Conservation (phyloP, 768 basidiomycete genomes). For the Kondoa malvinella region DNA sequence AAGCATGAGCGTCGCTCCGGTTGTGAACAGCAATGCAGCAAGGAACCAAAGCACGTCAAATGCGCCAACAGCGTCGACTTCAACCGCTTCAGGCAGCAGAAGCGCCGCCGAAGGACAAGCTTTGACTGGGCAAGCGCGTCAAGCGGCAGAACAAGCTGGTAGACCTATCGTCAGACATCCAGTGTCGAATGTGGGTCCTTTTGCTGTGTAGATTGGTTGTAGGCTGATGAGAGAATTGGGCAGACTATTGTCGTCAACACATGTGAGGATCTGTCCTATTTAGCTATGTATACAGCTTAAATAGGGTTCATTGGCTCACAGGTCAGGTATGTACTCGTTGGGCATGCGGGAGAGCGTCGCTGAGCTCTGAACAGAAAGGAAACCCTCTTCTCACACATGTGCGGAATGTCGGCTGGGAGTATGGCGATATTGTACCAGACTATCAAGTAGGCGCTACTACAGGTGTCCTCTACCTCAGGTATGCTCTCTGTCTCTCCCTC, state of each 20-base stretch:
- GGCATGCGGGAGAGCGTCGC: not conserved
- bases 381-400: slow-evolving; percentile 80
- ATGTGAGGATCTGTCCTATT: not conserved
- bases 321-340: not conserved
- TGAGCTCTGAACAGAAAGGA: slow-evolving; percentile 31
- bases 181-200: not conserved
- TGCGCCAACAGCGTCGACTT: not conserved
- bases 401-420: slow-evolving; percentile 78
- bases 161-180: not conserved
- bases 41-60: not conserved
- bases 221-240: not conserved
- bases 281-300: not conserved
- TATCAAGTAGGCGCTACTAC: slow-evolving; percentile 92
- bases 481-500: not conserved
- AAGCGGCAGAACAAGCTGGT: not conserved
- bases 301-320: not conserved
- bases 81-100: not conserved
- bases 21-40: not conserved
- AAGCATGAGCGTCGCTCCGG: not conserved
- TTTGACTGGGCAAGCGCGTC: not conserved
- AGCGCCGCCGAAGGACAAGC: not conserved
- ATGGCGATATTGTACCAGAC: slow-evolving; percentile 80
- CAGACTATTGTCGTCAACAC: not conserved
- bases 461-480: slow-evolving; percentile 79
- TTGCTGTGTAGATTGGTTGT: not conserved